phyloP scores from a whole-genome alignment of 768 basidiomycete genomes.

The Panaeolus cyanescens region DNA sequence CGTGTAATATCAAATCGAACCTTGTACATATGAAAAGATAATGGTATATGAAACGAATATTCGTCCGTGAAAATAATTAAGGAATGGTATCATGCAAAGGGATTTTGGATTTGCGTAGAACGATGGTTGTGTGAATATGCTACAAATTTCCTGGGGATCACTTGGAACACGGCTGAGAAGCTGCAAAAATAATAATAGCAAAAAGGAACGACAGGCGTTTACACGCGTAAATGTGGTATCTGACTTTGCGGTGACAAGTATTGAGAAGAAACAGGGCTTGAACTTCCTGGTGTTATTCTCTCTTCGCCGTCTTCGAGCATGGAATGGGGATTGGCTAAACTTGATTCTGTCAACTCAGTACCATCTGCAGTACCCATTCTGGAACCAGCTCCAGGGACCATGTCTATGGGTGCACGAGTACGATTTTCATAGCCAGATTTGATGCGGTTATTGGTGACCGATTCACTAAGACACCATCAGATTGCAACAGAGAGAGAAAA shows the following conservation, averaged over 20 bases:
- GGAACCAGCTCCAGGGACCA: constrained; percentile 71
- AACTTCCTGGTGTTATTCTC: constrained; percentile 21
- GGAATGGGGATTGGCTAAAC: constrained; percentile 43
- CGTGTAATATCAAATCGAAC: neutral
- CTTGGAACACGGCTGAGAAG: constrained; percentile 11
- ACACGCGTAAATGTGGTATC: constrained; percentile 45
- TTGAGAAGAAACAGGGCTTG: constrained; percentile 27
- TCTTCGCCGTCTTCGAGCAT: constrained; percentile 45
- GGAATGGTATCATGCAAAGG: neutral
- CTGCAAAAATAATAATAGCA: constrained; percentile 11
- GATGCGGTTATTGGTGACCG: constrained; percentile 80
- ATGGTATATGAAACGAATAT: constrained; percentile 2
- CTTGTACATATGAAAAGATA: constrained; percentile 1
- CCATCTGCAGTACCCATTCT: constrained; percentile 67
- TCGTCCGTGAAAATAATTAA: constrained; percentile 1
- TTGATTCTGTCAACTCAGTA: constrained; percentile 56
- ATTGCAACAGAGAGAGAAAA: constrained; percentile 1
- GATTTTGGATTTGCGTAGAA: neutral
- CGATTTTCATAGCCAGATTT: constrained; percentile 74
- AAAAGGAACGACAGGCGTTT: constrained; percentile 11
- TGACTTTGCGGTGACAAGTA: constrained; percentile 36
- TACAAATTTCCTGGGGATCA: constrained; percentile 1
- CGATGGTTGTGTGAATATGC: neutral
- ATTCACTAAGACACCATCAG: constrained; percentile 54
- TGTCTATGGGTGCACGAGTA: constrained; percentile 64